Percentiles rank a stretch among this genome's conserved stretches.
Evolutionary conservation across 768 basidiomycete genomes (phyloP).

Genomic region (Rhodotorula diobovata): DNA sequence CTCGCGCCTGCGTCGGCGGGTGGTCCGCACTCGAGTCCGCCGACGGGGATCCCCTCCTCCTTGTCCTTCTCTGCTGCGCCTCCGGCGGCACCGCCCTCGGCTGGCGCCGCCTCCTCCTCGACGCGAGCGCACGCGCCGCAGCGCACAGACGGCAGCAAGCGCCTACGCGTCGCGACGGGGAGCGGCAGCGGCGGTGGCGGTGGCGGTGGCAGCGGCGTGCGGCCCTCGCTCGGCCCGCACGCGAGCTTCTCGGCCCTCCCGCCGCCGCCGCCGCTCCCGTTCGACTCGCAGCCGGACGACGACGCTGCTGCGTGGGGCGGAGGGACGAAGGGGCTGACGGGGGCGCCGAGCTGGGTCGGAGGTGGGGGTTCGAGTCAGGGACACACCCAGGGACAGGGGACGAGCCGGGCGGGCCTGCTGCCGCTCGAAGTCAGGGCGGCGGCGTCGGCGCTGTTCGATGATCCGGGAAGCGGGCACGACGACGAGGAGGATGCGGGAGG

Average conservation of each 20-base stretch:
- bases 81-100: not conserved
- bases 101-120: not conserved
- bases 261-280: not conserved
- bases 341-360: no score
- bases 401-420: no score
- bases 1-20: not conserved
- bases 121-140: no score
- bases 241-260: slow-evolving; percentile 17
- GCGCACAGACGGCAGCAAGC: no score
- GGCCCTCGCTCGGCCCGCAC: not conserved
- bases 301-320: not conserved
- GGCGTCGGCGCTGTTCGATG: not conserved
- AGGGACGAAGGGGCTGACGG: no score
- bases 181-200: no score
- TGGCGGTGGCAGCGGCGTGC: no score
- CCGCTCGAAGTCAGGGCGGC: not conserved
- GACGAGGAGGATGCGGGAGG: no score
- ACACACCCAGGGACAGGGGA: no score
- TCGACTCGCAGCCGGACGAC: not conserved
- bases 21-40: not conserved
- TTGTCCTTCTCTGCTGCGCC: not conserved
- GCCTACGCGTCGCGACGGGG: no score
- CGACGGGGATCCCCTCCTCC: not conserved
- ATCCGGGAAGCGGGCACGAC: no score
- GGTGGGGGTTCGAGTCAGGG: no score